These are phyloP conservation scores for Terfezia claveryi DNA, from an alignment of 495 filamentous ascomycete species.

Conservation along the genomic window DNA sequence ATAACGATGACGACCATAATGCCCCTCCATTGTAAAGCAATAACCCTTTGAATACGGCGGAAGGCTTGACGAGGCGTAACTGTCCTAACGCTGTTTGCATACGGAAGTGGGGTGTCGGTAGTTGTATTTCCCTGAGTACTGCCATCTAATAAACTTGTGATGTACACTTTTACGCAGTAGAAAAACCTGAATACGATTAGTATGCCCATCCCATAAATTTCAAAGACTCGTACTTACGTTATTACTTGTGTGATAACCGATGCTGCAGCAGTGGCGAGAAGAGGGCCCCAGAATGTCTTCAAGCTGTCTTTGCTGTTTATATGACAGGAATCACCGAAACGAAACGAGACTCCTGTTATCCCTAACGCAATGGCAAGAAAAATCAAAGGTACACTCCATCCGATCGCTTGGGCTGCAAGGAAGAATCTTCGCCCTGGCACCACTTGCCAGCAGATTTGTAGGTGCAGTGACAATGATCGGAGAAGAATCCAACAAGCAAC, in stretches of 20 bases:
- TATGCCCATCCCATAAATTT: background rate
- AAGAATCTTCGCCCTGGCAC: constrained; percentile 77
- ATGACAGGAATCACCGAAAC: constrained; percentile 76
- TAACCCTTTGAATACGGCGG: constrained; percentile 57
- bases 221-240: constrained; percentile 20
- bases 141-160: constrained; percentile 58
- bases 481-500: constrained; percentile 72
- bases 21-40: constrained; percentile 87
- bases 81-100: constrained; percentile 56
- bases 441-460: constrained; percentile 95
- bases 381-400: constrained; percentile 62
- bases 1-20: constrained; percentile 73
- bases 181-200: constrained; percentile 41
- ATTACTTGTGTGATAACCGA: constrained; percentile 55
- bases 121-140: constrained; percentile 33
- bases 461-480: constrained; percentile 72
- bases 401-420: constrained; percentile 55
- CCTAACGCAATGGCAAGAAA: constrained; percentile 52
- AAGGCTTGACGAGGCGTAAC: constrained; percentile 76
- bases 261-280: constrained; percentile 55
- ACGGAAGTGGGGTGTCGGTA: constrained; percentile 50
- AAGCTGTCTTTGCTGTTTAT: constrained; percentile 68
- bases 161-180: constrained; percentile 88
- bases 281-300: constrained; percentile 73
- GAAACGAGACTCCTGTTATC: constrained; percentile 78